Percentiles rank a stretch among this genome's conserved stretches.
phyloP scores from a whole-genome alignment of 306 rosid genomes.

The apple (Malus domestica) region ASM211411v1 NC_041793.1:2055501-2056000 shows the following conservation, averaged over 20 bases:
- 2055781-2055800: slow-evolving; percentile 31
- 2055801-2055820: slow-evolving; percentile 37
- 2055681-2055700: slow-evolving; percentile 78
- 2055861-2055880: slow-evolving; percentile 67
- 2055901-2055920: slow-evolving; percentile 33
- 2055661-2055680: slow-evolving; percentile 33
- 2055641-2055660: slow-evolving; percentile 35
- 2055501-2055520: slow-evolving; percentile 30
- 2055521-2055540: slow-evolving; percentile 33
- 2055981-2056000: slow-evolving; percentile 49
- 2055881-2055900: slow-evolving; percentile 68
- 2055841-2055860: slow-evolving; percentile 65
- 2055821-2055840: slow-evolving; percentile 59
- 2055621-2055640: slow-evolving; percentile 29
- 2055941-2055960: slow-evolving; percentile 42
- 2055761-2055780: slow-evolving; percentile 35
- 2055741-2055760: slow-evolving; percentile 90
- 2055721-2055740: slow-evolving; percentile 65
- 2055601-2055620: slow-evolving; percentile 33
- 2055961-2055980: slow-evolving; percentile 53
- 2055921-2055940: slow-evolving; percentile 30
- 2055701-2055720: slow-evolving; percentile 83
- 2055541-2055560: slow-evolving; percentile 28
- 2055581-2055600: slow-evolving; percentile 41
- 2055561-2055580: slow-evolving; percentile 28